These are phyloP conservation scores for Boletus subparvulus DNA, from an alignment of 768 basidiomycete species.

Conservation along the genomic window DNA sequence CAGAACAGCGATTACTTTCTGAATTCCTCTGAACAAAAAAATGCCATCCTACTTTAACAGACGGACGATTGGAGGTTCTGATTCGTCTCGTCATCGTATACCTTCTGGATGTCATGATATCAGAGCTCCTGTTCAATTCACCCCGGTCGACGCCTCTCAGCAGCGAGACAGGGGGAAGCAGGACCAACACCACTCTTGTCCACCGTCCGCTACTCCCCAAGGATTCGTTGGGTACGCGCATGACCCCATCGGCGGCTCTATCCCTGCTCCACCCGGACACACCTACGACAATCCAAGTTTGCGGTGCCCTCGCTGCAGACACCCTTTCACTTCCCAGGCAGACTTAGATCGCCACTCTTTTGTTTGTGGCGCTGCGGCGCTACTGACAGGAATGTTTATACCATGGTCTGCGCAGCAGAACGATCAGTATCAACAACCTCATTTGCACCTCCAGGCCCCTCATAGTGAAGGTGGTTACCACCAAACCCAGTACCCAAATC, in stretches of 20 bases:
- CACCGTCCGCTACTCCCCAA: not conserved
- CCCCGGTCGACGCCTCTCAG: not conserved
- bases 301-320: conserved; percentile 17
- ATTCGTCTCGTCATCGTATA: not conserved
- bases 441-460: not conserved
- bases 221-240: not conserved
- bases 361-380: conserved; percentile 11
- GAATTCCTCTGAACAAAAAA: not conserved
- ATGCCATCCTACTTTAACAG: conserved; percentile 12
- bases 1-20: not conserved
- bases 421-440: not conserved
- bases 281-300: not conserved
- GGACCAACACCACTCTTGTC: not conserved
- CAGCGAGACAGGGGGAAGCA: not conserved
- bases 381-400: conserved; percentile 12
- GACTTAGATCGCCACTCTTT: conserved; percentile 10
- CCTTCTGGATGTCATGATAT: not conserved
- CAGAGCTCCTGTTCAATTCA: not conserved
- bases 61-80: not conserved
- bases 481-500: not conserved
- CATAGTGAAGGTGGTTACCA: not conserved
- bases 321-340: conserved; percentile 2
- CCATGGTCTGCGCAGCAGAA: conserved; percentile 10
- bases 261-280: conserved; percentile 1
- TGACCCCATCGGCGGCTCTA: not conserved